phyloP scores from a whole-genome alignment of 768 basidiomycete genomes.

The Termitomyces sp. region DNA sequence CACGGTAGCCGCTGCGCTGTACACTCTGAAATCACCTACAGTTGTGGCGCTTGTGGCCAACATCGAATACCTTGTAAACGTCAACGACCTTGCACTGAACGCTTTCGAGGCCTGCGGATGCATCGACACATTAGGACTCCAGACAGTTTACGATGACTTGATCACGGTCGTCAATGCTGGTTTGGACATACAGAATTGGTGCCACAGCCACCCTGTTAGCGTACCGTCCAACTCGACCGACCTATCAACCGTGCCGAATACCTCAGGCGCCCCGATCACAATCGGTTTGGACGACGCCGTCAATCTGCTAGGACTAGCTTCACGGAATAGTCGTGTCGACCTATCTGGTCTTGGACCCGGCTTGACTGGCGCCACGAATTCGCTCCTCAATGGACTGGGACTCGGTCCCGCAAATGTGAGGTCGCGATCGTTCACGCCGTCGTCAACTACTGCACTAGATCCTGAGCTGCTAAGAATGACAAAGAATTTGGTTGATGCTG shows the following conservation, averaged over 20 bases:
- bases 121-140: slow-evolving; percentile 16
- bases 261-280: slow-evolving; percentile 1
- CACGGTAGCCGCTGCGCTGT: slow-evolving; percentile 15
- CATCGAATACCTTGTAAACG: slow-evolving; percentile 18
- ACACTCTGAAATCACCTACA: slow-evolving; percentile 20
- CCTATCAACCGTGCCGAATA: slow-evolving; percentile 5
- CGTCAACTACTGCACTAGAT: slow-evolving; percentile 7
- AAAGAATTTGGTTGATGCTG: slow-evolving; percentile 16
- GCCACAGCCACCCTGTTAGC: slow-evolving; percentile 7
- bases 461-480: slow-evolving; percentile 15
- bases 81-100: slow-evolving; percentile 14
- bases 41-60: slow-evolving; percentile 16
- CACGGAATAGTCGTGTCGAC: slow-evolving; percentile 4
- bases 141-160: slow-evolving; percentile 11
- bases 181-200: slow-evolving; percentile 14
- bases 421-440: neutral
- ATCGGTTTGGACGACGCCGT: slow-evolving; percentile 9
- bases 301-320: slow-evolving; percentile 4
- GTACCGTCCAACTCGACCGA: neutral
- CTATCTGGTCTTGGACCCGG: neutral
- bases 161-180: slow-evolving; percentile 14
- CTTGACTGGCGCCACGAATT: slow-evolving; percentile 3
- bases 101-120: slow-evolving; percentile 20
- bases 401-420: slow-evolving; percentile 7
- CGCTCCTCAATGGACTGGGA: slow-evolving; percentile 1